Percentiles rank a stretch among this genome's conserved stretches.
Conservation (phyloP, 2,329 filamentous ascomycete genomes). For the Colletotrichum incanum region DNA sequence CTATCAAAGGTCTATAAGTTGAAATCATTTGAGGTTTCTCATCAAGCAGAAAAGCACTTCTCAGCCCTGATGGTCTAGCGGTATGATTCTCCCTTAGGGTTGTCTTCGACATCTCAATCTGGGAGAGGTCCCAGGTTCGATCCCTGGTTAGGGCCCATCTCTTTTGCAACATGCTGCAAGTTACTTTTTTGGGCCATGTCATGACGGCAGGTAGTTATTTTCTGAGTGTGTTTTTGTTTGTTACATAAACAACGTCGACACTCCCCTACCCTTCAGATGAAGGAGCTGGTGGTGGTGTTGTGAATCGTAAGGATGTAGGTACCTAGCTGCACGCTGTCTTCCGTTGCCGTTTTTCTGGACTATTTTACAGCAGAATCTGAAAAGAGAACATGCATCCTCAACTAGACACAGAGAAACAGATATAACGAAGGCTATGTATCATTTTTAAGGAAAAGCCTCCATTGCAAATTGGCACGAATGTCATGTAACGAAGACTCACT, state of each 20-base stretch:
- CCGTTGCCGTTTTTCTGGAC: not conserved
- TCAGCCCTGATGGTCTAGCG: constrained; percentile 41
- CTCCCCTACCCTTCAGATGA: not conserved
- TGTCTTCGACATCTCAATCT: rapidly evolving
- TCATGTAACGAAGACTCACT: not conserved
- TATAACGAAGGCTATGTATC: not conserved
- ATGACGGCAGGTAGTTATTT: not conserved
- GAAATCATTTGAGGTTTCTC: too few relatives aligned
- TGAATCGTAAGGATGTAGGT: not conserved
- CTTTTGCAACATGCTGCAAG: not conserved
- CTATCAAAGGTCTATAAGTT: too few relatives aligned
- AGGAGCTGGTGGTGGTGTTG: not conserved
- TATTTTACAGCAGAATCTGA: not conserved
- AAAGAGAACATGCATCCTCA: not conserved
- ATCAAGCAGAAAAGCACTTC: not conserved
- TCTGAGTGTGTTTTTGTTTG: not conserved
- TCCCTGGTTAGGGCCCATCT: constrained; percentile 34
- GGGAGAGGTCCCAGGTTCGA: constrained; percentile 43
- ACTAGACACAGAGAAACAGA: not conserved
- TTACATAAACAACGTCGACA: not conserved
- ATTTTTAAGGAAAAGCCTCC: not conserved
- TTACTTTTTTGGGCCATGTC: not conserved
- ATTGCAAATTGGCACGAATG: not conserved
- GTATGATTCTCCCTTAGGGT: constrained; percentile 43
- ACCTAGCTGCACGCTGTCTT: too few relatives aligned